Base-by-base conservation (phyloP, 768 basidiomycete genomes). In the Macrolepiota albuminosa region DNA sequence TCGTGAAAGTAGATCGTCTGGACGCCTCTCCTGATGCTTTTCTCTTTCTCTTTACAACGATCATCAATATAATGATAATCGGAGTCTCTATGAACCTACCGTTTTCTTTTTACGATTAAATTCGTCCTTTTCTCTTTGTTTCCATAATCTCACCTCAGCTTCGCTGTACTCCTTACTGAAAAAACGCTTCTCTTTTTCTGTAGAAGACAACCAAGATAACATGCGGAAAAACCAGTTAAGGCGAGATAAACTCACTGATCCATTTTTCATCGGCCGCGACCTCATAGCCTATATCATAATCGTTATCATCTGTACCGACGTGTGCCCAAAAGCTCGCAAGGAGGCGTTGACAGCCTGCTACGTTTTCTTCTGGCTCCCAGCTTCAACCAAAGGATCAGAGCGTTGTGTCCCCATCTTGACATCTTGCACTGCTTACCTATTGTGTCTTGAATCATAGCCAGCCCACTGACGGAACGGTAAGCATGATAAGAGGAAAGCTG, bases 321-420 rank as follows among this genome's bases (percentile, higher is more conserved):
- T 86, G 77, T 6, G 70, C 67, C 85, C 85, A 87, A 68, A 91
- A 91, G 61, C 83, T 84, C n/a, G 69, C 61, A 29, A 89, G 71
- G 16, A 91, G 75, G 21, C 84, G 78, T 16, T 79, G 70, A 66
- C 89, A 91, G 31, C 78, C 73, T 39, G 68, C 63, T 14, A 91
- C 75, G 67, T 91, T 88, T 7, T 71, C 72, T 54, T 77, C 71
- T 11, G 89, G 89, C 60, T 90, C 89, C 88, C 88, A 90, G 64
- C 89, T 90, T 54, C 40, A 11, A 18, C 6, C 18, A 14, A 43
- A 33, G 6, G 40, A n/a, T 54, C 29, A 54, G 13, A 43, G 33
- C 29, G 31, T 16, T 29, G 29, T n/a, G 10, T 42, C 11, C 29
- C 10, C 18, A 40, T n/a, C n/a, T 11, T 43, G 37, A 26, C 6